Percentiles rank a stretch among this genome's conserved stretches.
These are phyloP conservation scores for Sporopachydermia quercuum DNA, from an alignment of 805 yeast species.

Conservation along the genomic window DNA sequence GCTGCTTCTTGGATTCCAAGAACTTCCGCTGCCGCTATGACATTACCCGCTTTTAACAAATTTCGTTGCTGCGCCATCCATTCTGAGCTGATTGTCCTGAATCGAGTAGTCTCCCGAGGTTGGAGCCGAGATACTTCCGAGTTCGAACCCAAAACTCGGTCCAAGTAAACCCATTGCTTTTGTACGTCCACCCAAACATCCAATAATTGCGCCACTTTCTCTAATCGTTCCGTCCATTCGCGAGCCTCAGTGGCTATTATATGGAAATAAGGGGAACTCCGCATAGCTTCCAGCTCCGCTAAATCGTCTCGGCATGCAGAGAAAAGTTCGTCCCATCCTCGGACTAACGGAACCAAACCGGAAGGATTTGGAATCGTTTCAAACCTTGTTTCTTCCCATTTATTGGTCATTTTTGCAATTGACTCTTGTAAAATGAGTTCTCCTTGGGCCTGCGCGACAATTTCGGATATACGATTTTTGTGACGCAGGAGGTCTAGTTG, in stretches of 20 bases:
- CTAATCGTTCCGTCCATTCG: slow-evolving; percentile 43
- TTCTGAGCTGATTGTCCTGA: slow-evolving; percentile 47
- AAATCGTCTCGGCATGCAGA: slow-evolving; percentile 46
- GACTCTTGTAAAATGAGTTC: slow-evolving; percentile 54
- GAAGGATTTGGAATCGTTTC: slow-evolving; percentile 34
- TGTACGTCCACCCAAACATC: slow-evolving; percentile 76
- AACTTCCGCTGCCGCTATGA: slow-evolving; percentile 43
- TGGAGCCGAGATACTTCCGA: slow-evolving; percentile 45
- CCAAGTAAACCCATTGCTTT: slow-evolving; percentile 75
- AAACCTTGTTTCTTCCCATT: slow-evolving; percentile 46
- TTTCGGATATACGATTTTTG: slow-evolving; percentile 28
- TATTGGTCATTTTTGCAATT: slow-evolving; percentile 30
- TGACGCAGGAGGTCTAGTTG: slow-evolving; percentile 33
- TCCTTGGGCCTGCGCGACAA: slow-evolving; percentile 52
- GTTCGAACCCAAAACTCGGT: slow-evolving; percentile 55
- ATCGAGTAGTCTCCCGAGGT: slow-evolving; percentile 57
- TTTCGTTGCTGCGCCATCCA: slow-evolving; percentile 35
- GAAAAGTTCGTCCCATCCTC: slow-evolving; percentile 52
- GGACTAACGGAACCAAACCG: slow-evolving; percentile 32
- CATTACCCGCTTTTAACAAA: slow-evolving; percentile 32
- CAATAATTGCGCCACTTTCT: slow-evolving; percentile 32
- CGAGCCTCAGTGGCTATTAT: slow-evolving; percentile 44
- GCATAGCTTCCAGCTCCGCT: slow-evolving; percentile 52
- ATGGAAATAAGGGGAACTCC: slow-evolving; percentile 43
- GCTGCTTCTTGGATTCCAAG: slow-evolving; percentile 28